A percentile compares a stretch with the other conserved stretches of the same genome.
phyloP scores from a whole-genome alignment of 129 eudicot species.

The Lonicera japonica region DNA sequence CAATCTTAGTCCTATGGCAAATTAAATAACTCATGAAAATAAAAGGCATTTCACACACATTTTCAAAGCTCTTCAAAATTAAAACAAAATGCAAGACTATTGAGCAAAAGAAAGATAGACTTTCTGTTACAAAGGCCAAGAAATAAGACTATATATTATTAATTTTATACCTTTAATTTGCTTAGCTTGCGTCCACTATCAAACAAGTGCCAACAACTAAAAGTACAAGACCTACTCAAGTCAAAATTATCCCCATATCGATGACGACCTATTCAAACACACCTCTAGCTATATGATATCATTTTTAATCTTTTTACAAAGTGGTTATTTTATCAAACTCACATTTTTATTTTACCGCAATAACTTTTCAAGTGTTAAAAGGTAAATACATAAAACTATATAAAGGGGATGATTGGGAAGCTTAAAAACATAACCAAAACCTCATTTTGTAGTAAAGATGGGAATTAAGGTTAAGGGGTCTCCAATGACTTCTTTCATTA shows the following conservation, averaged over 20 bases:
- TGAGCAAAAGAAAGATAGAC: neutral
- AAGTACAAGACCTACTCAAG: neutral
- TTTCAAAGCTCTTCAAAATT: neutral
- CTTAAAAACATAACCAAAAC: slow-evolving; percentile 24
- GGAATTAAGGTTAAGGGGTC: slow-evolving; percentile 17
- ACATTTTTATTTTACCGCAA: neutral
- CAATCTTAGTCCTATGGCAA: too few species aligned
- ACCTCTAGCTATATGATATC: too few species aligned
- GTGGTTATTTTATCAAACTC: too few species aligned
- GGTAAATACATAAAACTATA: slow-evolving; percentile 15
- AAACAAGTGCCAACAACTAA: neutral
- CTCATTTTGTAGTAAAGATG: slow-evolving; percentile 26
- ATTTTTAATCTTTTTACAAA: neutral
- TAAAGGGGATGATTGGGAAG: slow-evolving; percentile 16
- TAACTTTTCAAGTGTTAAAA: neutral
- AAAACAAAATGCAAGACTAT: too few species aligned
- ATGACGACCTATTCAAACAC: neutral
- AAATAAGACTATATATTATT: neutral
- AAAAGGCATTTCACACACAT: neutral
- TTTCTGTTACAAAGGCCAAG: neutral
- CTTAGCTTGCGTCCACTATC: slow-evolving; percentile 2
- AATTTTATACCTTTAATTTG: neutral
- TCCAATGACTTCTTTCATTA: slow-evolving; percentile 32
- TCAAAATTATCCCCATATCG: neutral
- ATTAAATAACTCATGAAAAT: neutral